These are phyloP conservation scores for Ophiognomonia clavigignenti-juglandacearum DNA, from an alignment of 2,329 filamentous ascomycete species.

Conservation along the genomic window DNA sequence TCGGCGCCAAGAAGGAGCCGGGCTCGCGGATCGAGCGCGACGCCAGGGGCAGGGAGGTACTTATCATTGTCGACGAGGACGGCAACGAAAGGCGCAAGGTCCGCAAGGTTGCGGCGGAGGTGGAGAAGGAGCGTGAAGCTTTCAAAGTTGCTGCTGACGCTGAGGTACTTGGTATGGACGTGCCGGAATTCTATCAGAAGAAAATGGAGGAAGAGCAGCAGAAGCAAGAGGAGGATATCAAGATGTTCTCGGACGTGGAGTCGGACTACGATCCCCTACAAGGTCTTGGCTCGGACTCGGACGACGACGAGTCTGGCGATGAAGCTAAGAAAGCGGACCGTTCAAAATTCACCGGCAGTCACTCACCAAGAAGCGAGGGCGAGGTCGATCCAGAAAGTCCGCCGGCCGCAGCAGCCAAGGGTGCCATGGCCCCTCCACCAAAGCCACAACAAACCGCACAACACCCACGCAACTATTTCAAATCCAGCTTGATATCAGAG, in stretches of 20 bases:
- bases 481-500: constrained; percentile 52
- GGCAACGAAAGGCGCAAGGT: constrained; percentile 63
- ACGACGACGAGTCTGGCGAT: constrained; percentile 29
- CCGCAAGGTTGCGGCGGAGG: constrained; percentile 43
- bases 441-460: constrained; percentile 27
- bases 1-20: constrained; percentile 49
- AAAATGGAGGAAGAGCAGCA: constrained; percentile 39
- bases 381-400: constrained; percentile 19
- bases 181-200: constrained; percentile 53
- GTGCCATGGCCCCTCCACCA: constrained; percentile 43
- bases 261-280: constrained; percentile 66
- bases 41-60: constrained; percentile 55
- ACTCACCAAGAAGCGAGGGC: constrained; percentile 15
- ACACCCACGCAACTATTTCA: constrained; percentile 56
- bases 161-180: constrained; percentile 60
- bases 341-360: neutral
- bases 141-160: constrained; percentile 50
- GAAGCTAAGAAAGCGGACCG: constrained; percentile 21
- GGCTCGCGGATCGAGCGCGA: constrained; percentile 58
- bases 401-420: constrained; percentile 21
- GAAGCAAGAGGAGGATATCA: constrained; percentile 49
- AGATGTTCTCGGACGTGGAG: constrained; percentile 63
- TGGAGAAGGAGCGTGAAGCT: constrained; percentile 30
- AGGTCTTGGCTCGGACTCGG: constrained; percentile 46
- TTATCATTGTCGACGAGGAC: constrained; percentile 62